Evolutionary conservation across 495 filamentous ascomycete species (phyloP), one percentile per base, ranked within the genome.

Genomic region (Penicillium robsamsonii): DNA sequence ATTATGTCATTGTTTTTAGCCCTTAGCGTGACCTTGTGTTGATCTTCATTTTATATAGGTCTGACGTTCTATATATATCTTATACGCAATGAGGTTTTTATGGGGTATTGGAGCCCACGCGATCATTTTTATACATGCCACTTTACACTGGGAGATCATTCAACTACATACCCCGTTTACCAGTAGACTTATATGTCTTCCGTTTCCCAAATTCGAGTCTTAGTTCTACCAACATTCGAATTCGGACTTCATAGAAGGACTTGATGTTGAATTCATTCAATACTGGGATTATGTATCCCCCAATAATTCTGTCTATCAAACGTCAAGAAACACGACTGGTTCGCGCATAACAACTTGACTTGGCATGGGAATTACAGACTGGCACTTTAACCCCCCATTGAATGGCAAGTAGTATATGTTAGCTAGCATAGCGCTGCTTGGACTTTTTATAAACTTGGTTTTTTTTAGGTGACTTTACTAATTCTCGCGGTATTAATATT

Each of bases 1-100:
- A 54, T 54, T 54, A 54, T 54, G 43, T 54, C 52, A 54, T 45
- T 46, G 13, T 13, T 7, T 53, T 45, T 46, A 13, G n/a, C 12
- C 29, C 4, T 9, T 10, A 6, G n/a, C 11, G 42, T 10, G 18
- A n/a, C 13, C 43, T 27, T 45, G 24, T 29, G 27, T 11, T 46
- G 44, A 30, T 12, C 43, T 27, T 46, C 43, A n/a, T 46, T 44
- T 22, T 24, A 43, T 24, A 24, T 20, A 37, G 6, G 33, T 15
- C 13, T 37, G 13, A 37, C 12, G 13, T 37, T 37, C 35, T 38
- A 38, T 38, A 38, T 38, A 38, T 44, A 24, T 44, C 11, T 24
- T 22, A 0, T 22, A 22, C 11, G 17, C 6, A 41, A 24, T 24
- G 11, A 7, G 18, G 42, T 9, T 22, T 22, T 25, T 17, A 25